phyloP scores from a whole-genome alignment of 495 filamentous ascomycete species.

The Lasiosphaeriaceae sp. region DNA sequence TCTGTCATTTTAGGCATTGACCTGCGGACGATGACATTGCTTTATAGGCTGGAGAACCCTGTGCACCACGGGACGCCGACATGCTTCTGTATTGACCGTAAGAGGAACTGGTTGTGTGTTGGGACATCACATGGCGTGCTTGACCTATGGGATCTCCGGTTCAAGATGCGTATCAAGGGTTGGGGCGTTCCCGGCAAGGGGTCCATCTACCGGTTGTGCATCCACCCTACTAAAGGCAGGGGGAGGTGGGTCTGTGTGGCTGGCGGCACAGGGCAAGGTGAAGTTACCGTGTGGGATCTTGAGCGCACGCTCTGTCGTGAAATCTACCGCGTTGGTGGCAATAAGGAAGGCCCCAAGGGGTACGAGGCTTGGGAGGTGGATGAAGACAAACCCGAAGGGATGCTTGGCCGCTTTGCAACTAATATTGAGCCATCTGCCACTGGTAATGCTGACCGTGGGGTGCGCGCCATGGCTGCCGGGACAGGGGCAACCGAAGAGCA shows the following conservation, averaged over 20 bases:
- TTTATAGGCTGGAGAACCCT: conserved; percentile 82
- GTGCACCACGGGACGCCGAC: conserved; percentile 92
- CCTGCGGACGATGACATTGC: conserved; percentile 76
- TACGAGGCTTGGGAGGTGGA: conserved; percentile 90
- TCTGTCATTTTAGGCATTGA: conserved; percentile 81
- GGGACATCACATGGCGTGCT: conserved; percentile 92
- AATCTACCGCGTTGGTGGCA: conserved; percentile 67
- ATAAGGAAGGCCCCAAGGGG: conserved; percentile 53
- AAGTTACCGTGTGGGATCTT: conserved; percentile 93
- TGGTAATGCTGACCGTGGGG: conserved; percentile 50
- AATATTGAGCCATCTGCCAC: conserved; percentile 54
- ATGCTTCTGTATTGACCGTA: conserved; percentile 82
- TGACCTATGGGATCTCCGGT: conserved; percentile 94
- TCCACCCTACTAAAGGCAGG: conserved; percentile 73
- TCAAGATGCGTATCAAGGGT: conserved; percentile 77
- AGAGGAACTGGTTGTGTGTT: conserved; percentile 82
- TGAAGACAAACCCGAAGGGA: conserved; percentile 80
- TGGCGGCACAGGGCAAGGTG: conserved; percentile 84
- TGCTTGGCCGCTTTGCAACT: conserved; percentile 83
- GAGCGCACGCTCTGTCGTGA: conserved; percentile 87
- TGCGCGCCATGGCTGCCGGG: conserved; percentile 56
- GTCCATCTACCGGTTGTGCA: conserved; percentile 71
- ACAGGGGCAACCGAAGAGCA: conserved; percentile 54
- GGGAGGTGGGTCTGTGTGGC: conserved; percentile 81
- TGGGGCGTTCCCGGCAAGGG: conserved; percentile 84